phyloP scores from a whole-genome alignment of 805 yeast genomes.

The Candida alai region DNA sequence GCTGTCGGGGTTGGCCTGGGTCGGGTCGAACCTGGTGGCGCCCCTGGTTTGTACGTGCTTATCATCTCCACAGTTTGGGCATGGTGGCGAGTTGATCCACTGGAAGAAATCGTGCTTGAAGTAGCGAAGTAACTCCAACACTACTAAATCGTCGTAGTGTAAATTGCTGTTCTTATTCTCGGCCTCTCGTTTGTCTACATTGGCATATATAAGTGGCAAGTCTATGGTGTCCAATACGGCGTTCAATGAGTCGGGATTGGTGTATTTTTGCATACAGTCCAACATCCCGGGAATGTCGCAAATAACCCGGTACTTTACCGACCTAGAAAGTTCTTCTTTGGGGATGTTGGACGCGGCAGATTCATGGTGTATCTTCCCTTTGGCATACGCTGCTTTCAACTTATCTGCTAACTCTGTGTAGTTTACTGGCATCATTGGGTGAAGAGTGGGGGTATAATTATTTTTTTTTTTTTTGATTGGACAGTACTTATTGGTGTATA shows the following conservation, averaged over 20 bases:
- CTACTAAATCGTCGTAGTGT: constrained; percentile 34
- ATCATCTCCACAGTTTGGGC: constrained; percentile 45
- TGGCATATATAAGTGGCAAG: constrained; percentile 51
- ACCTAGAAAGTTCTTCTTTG: background rate
- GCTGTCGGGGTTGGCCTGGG: constrained; percentile 26
- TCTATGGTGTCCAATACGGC: constrained; percentile 62
- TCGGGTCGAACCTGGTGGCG: constrained; percentile 32
- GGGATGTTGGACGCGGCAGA: background rate
- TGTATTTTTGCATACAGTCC: constrained; percentile 11
- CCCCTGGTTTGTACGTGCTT: constrained; percentile 36
- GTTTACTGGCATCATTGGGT: constrained; percentile 3
- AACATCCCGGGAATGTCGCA: constrained; percentile 2
- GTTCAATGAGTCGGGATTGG: constrained; percentile 28
- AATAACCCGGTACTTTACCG: constrained; percentile 1
- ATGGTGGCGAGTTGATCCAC: constrained; percentile 76
- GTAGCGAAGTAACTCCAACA: constrained; percentile 29
- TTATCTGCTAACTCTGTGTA: constrained; percentile 9
- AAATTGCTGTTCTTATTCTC: constrained; percentile 15
- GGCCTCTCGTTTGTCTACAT: constrained; percentile 51
- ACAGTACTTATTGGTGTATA: too few relatives aligned
- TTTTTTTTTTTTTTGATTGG: too few relatives aligned
- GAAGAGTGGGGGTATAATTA: too few relatives aligned
- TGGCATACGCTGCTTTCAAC: constrained; percentile 8
- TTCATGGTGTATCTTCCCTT: constrained; percentile 5
- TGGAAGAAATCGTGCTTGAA: constrained; percentile 75